Base-by-base conservation (phyloP, 2,329 filamentous ascomycete genomes). In the Cercospora sp. region DNA sequence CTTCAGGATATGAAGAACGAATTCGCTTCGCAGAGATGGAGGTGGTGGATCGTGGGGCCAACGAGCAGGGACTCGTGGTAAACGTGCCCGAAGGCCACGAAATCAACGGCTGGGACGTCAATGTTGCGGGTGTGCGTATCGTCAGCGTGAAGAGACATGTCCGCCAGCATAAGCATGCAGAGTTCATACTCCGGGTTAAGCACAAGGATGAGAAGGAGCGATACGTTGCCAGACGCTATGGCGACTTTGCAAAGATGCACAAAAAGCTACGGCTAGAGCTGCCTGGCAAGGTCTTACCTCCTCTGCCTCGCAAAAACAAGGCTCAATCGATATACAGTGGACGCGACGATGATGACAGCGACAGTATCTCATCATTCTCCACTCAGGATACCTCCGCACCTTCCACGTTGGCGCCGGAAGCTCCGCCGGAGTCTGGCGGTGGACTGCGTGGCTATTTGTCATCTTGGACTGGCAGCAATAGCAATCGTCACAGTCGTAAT, bases 21-120 rank as follows among this genome's bases (percentile, higher is more conserved):
- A 97, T 99, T 77, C 89, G 93, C 61, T 99, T 99, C 78, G 93
- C 93, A 1, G 95, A 99, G 81, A 91, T 99, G 81, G 95, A 99
- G 77, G 93, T 98, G 26, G 93, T 99, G 30, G 95, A 99, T 77
- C 88, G 93, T 71, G 91, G 93, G 64, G 94, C 95, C 53, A 96
- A 97, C 76, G 94, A 97, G 68, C 91, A 93, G 23, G 94, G 95
- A 0, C 84, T 99, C 63, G 85, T 97, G 68, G 88, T 93, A 68
- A 96, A 94, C 53, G 84, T 94, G 70, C 95, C 95, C 0, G 92
- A 97, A 78, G 95, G 95, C 4, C 91, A 97, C 79, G 91, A 90
- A 70, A 91, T 97, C 75, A 94, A 99, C 78, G 93, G 93, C 31
- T 98, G 95, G 95, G 95, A 98, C 78, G 89, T 97, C 73, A 99